These are phyloP conservation scores for Plasmodium cynomolgi DNA, from an alignment of 169 alveolate species.

Conservation along the genomic window DNA sequence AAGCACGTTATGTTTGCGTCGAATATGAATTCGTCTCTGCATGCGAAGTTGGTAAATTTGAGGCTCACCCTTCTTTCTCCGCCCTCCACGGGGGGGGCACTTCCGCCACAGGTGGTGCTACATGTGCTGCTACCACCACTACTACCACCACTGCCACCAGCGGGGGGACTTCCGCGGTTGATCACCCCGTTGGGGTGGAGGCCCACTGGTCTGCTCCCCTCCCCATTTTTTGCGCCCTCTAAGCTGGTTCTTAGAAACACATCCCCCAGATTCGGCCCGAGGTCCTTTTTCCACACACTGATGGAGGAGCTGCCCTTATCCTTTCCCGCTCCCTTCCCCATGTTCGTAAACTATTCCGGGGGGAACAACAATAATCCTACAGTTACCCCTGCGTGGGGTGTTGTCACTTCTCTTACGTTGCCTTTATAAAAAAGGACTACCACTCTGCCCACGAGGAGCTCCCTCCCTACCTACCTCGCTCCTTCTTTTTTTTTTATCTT, in stretches of 20 bases:
- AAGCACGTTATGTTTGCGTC: constrained; percentile 67
- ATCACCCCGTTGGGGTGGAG: neutral
- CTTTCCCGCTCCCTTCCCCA: neutral
- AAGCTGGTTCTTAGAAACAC: constrained; percentile 36
- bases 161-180: neutral
- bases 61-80: neutral
- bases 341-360: neutral
- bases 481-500: neutral
- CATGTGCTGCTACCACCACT: neutral
- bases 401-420: neutral
- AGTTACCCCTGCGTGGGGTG: neutral
- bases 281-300: constrained; percentile 73
- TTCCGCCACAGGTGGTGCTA: no score
- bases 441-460: neutral
- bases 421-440: neutral
- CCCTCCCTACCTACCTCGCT: no score
- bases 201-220: neutral
- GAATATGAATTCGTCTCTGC: constrained; percentile 45
- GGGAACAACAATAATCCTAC: neutral
- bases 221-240: constrained; percentile 1
- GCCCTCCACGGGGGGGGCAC: neutral
- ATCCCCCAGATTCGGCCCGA: constrained; percentile 57
- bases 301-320: constrained; percentile 19
- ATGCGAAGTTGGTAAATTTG: constrained; percentile 18
- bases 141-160: neutral